phyloP scores from a whole-genome alignment of 345 rosid species.

The Salix koriyanagi region DNA sequence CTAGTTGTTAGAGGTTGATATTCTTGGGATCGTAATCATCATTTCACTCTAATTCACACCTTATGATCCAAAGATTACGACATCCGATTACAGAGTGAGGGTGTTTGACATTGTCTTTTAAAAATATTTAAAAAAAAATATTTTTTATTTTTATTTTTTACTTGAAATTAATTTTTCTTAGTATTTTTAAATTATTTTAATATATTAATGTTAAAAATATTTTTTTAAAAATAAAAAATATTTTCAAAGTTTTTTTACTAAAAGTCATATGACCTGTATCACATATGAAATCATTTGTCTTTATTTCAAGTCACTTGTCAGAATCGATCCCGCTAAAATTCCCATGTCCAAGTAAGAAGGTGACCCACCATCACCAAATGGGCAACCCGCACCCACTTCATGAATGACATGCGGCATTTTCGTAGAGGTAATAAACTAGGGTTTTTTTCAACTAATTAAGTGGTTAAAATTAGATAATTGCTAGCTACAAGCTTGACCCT shows the following conservation, averaged over 20 bases:
- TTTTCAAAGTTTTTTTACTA: no score
- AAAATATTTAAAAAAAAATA: no score
- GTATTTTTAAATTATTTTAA: no score
- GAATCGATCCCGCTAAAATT: constrained; percentile 9
- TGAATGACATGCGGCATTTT: not conserved
- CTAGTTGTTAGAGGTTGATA: not conserved
- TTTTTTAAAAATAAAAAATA: no score
- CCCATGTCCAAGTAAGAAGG: not conserved
- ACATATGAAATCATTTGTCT: not conserved
- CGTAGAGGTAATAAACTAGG: not conserved
- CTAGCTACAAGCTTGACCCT: not conserved
- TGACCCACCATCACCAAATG: constrained; percentile 9
- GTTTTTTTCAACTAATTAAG: not conserved
- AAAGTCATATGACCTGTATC: not conserved
- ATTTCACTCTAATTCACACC: not conserved
- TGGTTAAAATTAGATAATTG: not conserved
- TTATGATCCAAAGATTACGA: not conserved
- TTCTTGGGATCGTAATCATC: not conserved
- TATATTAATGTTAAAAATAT: rapidly evolving
- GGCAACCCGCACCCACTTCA: not conserved
- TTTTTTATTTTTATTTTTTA: no score
- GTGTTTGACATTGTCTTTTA: no score
- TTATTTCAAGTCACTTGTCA: not conserved
- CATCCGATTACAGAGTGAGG: not conserved
- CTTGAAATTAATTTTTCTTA: no score